phyloP scores from a whole-genome alignment of 768 basidiomycete genomes.

The Pilatotrama ljubarskyi region DNA sequence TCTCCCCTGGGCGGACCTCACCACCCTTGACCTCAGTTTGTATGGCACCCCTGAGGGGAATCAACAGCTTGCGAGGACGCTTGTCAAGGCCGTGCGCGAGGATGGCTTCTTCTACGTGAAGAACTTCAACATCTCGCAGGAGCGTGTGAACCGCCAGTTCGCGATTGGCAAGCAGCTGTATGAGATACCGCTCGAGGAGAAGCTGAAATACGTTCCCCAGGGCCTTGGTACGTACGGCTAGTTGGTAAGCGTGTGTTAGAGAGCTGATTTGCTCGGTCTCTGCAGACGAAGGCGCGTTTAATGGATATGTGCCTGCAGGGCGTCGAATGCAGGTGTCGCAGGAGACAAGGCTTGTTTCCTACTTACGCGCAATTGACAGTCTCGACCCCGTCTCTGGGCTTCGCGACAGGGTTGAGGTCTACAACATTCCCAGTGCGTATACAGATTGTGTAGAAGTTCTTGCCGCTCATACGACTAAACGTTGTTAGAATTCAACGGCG shows the following conservation, averaged over 20 bases:
- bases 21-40: slow-evolving; percentile 46
- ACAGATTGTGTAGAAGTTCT: neutral
- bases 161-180: slow-evolving; percentile 48
- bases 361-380: neutral
- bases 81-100: slow-evolving; percentile 46
- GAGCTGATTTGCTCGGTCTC: neutral
- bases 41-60: slow-evolving; percentile 43
- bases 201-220: slow-evolving; percentile 43
- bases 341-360: neutral
- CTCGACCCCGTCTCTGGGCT: slow-evolving; percentile 40
- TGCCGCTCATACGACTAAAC: neutral
- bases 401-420: slow-evolving; percentile 46
- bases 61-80: slow-evolving; percentile 40
- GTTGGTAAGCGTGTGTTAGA: too few species aligned
- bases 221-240: slow-evolving; percentile 30
- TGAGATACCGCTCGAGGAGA: slow-evolving; percentile 52
- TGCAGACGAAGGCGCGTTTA: slow-evolving; percentile 44
- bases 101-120: slow-evolving; percentile 56
- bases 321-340: slow-evolving; percentile 36
- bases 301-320: slow-evolving; percentile 50
- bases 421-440: slow-evolving; percentile 48
- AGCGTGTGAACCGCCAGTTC: slow-evolving; percentile 49
- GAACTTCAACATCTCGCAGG: slow-evolving; percentile 50
- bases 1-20: slow-evolving; percentile 50
- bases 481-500: slow-evolving; percentile 43